Conservation (phyloP, 306 rosid species). For the Macrotyloma uniflorum region DNA sequence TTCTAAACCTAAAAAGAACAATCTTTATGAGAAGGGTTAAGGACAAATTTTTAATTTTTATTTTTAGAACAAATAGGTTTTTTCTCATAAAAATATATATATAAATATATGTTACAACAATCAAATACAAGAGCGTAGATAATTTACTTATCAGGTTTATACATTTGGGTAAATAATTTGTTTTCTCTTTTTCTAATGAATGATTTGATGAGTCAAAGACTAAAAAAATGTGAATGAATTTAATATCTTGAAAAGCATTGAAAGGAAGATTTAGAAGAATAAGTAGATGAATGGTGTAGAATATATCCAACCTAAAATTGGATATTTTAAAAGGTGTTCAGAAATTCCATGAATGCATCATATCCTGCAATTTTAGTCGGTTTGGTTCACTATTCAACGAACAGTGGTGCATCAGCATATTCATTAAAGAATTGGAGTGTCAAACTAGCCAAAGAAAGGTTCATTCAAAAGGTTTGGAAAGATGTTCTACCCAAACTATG, state of each 20-base stretch:
- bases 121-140: too few relatives aligned
- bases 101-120: too few relatives aligned
- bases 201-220: not conserved
- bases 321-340: not conserved
- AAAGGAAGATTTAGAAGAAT: not conserved
- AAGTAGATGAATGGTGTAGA: not conserved
- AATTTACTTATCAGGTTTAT: too few relatives aligned
- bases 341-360: not conserved
- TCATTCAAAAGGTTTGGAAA: slow-evolving; percentile 18
- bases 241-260: not conserved
- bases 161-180: too few relatives aligned
- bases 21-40: too few relatives aligned
- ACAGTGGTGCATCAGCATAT: slow-evolving; percentile 14
- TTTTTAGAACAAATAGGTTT: too few relatives aligned
- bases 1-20: slow-evolving; percentile 23
- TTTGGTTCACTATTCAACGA: slow-evolving; percentile 4
- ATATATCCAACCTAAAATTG: not conserved
- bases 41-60: too few relatives aligned
- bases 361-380: not conserved
- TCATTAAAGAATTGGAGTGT: not conserved
- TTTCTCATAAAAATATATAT: too few relatives aligned
- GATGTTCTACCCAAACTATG: not conserved
- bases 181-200: too few relatives aligned
- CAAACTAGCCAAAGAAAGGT: not conserved
- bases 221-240: not conserved